These are phyloP conservation scores for Lodderomyces orthopsilosis DNA, from an alignment of 1,139 yeast genomes.

Conservation along the genomic window DNA sequence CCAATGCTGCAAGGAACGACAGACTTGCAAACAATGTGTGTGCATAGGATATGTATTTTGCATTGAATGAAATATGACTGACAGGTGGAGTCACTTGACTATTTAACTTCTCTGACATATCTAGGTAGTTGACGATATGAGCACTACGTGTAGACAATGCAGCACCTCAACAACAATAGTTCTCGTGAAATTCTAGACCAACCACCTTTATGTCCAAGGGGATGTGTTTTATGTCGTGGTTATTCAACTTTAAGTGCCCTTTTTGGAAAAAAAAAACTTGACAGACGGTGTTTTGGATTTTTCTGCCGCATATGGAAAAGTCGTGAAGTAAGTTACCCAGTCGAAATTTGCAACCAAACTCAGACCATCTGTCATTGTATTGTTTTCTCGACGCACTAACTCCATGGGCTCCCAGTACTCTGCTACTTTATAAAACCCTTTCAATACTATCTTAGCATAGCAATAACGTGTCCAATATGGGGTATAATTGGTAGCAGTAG, in stretches of 20 bases:
- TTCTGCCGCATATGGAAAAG: too few relatives aligned
- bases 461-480: neutral
- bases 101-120: neutral
- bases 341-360: too few relatives aligned
- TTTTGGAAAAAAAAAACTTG: too few relatives aligned
- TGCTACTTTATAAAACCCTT: too few relatives aligned
- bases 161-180: neutral
- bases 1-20: conserved; percentile 74
- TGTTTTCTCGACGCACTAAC: too few relatives aligned
- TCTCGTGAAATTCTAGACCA: neutral
- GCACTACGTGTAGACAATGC: neutral
- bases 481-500: neutral
- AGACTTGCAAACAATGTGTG: conserved; percentile 69
- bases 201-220: neutral
- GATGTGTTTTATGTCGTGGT: neutral
- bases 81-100: neutral
- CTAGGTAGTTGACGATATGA: too few relatives aligned
- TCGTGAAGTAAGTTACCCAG: too few relatives aligned
- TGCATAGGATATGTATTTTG: conserved; percentile 60
- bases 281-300: too few relatives aligned
- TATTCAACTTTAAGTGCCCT: too few relatives aligned
- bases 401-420: too few relatives aligned
- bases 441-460: too few relatives aligned
- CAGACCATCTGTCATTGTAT: too few relatives aligned
- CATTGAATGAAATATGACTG: conserved; percentile 43